Base-by-base conservation (phyloP, 202 grass and related monocot genomes). In the Zoysia matrella region DNA sequence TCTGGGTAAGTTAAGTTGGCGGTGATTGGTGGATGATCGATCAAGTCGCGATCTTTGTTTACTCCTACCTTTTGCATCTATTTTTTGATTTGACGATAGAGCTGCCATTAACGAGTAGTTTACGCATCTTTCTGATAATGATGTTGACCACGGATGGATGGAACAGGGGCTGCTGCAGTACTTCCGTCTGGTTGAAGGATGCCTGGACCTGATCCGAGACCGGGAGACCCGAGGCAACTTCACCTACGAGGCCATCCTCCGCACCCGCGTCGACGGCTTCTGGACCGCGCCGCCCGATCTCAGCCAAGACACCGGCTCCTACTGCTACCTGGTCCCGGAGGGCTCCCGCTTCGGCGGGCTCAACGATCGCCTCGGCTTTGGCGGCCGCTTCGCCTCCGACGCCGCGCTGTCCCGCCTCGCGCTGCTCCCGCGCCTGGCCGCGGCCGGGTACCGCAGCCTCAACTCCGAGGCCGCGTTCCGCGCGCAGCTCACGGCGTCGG, bases 301-400 rank as follows among this genome's bases (percentile, higher is more conserved):
- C 65, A 30, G 22, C 22, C 67, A 11, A 83, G 8, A 52, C 52
- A 7, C 11, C 11, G 2, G 14, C 1, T 60, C 48, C 11, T 15
- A 47, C 60, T 81, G 81, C 51, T 94, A 94, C 57, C 53, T 94
- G 6, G 88, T 97, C 40, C 90, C 95, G 0, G 72, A 83, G 46
- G 92, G 95, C 48, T 97, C 92, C 11, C 4, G 78, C 1, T 97
- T 69, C 71, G 55, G 84, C 22, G 90, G 90, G 13, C 95, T 97
- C 9, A 97, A 97, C 79, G 95, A 94, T 71, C 95, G 95, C 1
- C 82, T 97, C 0, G 92, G 95, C 51, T 13, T 79, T 53, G 95
- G 92, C 4, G 69, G 47, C 0, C 90, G 90, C 0, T 0, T 0
- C 49, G 68, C 95, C 1, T 90, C 92, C 0, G 50, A 49, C 3